Evolutionary conservation across 805 yeast genomes (phyloP).

Genomic region (Gaillardinia entomophila): DNA sequence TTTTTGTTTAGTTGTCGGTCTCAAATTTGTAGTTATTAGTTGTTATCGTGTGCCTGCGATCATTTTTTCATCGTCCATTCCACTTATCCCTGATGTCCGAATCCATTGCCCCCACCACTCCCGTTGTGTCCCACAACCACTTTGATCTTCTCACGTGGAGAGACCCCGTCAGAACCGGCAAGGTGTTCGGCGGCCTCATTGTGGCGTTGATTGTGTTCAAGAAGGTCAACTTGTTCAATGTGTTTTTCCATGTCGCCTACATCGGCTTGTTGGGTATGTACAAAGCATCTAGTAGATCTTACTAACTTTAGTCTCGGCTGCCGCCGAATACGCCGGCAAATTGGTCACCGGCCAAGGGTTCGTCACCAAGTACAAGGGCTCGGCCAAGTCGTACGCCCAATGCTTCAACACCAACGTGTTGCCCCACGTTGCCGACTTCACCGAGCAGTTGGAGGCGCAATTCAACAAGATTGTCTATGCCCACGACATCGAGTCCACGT

Average conservation of each 20-base stretch:
- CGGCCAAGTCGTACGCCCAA: conserved; percentile 32
- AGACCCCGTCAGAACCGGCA: conserved; percentile 71
- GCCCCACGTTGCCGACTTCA: conserved; percentile 39
- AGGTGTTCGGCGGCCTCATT: conserved; percentile 62
- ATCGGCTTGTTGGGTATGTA: conserved; percentile 46
- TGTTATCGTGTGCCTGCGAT: background rate
- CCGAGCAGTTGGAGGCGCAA: conserved; percentile 48
- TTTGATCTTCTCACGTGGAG: conserved; percentile 60
- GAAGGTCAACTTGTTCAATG: conserved; percentile 55
- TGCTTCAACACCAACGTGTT: conserved; percentile 29
- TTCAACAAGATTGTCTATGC: conserved; percentile 58
- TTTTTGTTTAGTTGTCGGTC: too few species aligned
- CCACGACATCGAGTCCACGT: conserved; percentile 65
- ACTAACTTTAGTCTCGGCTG: conserved; percentile 46
- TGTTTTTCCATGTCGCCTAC: conserved; percentile 56
- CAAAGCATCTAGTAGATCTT: too few species aligned
- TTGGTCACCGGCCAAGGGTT: conserved; percentile 73
- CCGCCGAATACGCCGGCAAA: conserved; percentile 73
- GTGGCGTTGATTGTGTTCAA: conserved; percentile 52
- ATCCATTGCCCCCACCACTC: background rate
- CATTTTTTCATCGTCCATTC: background rate
- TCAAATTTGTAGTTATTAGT: too few species aligned
- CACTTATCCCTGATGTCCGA: background rate
- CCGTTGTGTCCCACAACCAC: conserved; percentile 7
- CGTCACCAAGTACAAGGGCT: conserved; percentile 69